Conservation (phyloP, 1,284 basidiomycete genomes). For the Phellopilus nigrolimitatus region DNA sequence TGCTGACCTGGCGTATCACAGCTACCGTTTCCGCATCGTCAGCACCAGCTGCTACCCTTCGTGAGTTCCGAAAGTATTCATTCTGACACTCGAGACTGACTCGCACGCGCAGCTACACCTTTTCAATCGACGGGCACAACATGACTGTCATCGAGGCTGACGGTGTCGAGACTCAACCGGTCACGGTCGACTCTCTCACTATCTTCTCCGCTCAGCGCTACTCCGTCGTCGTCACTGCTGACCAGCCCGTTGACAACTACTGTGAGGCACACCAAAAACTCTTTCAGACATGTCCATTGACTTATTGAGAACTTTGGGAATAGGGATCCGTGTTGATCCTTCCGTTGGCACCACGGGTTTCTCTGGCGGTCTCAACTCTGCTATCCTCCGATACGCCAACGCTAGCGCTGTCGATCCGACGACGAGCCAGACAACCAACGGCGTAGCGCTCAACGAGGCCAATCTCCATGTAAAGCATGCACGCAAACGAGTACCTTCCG, state of each 20-base stretch:
- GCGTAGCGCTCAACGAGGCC: constrained; percentile 28
- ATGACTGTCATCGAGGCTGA: constrained; percentile 50
- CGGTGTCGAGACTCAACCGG: constrained; percentile 36
- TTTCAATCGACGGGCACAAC: constrained; percentile 43
- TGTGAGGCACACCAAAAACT: constrained; percentile 25
- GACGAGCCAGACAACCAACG: constrained; percentile 11
- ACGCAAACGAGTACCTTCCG: not conserved
- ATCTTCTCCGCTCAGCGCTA: constrained; percentile 37
- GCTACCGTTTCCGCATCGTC: constrained; percentile 20
- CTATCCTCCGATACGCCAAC: constrained; percentile 35
- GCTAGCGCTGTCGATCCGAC: constrained; percentile 16
- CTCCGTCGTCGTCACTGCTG: constrained; percentile 33
- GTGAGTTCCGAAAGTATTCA: constrained; percentile 27
- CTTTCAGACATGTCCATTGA: not conserved
- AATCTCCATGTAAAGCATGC: constrained; percentile 27
- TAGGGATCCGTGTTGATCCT: constrained; percentile 30
- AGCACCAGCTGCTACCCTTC: constrained; percentile 21
- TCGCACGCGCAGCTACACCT: constrained; percentile 35
- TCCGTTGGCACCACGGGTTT: constrained; percentile 27
- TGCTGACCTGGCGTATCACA: not conserved
- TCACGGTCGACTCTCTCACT: constrained; percentile 27
- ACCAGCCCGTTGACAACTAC: constrained; percentile 38
- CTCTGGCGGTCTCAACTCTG: constrained; percentile 31
- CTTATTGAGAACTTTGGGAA: not conserved
- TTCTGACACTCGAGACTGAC: constrained; percentile 32